Conservation (phyloP, 208 protist species). For the Crithidia sp. region DNA sequence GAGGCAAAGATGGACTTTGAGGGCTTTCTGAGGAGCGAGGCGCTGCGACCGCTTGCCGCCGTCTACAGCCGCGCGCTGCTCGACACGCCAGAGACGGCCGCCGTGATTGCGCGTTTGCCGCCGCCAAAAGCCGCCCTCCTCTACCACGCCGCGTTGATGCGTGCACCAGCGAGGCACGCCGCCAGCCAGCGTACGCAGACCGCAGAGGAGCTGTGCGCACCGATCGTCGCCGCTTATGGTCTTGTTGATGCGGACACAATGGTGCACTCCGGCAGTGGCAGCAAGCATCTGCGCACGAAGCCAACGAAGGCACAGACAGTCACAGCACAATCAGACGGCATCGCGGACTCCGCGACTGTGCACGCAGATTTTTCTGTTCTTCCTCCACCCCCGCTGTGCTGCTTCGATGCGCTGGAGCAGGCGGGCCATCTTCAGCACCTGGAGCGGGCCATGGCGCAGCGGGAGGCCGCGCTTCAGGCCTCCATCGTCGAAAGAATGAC, state of each 20-base stretch:
- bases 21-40: slow-evolving; percentile 21
- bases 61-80: slow-evolving; percentile 31
- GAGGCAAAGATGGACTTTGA: slow-evolving; percentile 25
- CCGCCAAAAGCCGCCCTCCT: slow-evolving; percentile 29
- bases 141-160: slow-evolving; percentile 37
- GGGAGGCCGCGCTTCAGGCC: slow-evolving; percentile 6
- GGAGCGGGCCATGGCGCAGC: slow-evolving; percentile 10
- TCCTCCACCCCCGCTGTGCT: slow-evolving; percentile 2
- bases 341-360: not conserved
- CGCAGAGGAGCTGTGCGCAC: slow-evolving; percentile 26
- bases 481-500: slow-evolving; percentile 8
- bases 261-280: too few relatives aligned
- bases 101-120: slow-evolving; percentile 23
- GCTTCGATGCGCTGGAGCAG: not conserved
- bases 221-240: slow-evolving; percentile 17
- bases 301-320: not conserved
- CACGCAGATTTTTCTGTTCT: not conserved
- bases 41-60: slow-evolving; percentile 26
- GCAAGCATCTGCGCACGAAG: not conserved
- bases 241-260: not conserved
- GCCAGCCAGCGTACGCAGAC: not conserved
- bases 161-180: not conserved
- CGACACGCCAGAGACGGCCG: slow-evolving; percentile 25
- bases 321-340: not conserved
- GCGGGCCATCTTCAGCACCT: slow-evolving; percentile 1